Evolutionary conservation across 148 eudicot genomes (phyloP), one percentile per base, ranked within the genome.

Genomic region (Cornus florida): DNA sequence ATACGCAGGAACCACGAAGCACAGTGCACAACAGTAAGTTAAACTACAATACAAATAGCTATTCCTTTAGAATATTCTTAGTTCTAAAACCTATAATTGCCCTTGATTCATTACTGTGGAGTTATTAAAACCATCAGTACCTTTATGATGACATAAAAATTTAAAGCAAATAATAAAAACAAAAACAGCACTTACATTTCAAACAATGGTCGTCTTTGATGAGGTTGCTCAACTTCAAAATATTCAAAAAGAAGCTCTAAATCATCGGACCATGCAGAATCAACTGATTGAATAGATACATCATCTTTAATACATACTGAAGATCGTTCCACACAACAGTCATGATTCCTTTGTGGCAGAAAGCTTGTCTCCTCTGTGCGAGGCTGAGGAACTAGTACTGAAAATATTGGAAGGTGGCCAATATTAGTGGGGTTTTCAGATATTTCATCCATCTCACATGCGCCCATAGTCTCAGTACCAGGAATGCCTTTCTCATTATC

Each of bases 191-290:
- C 82, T 81, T 82, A 87, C 92, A 77, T 85, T 69, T 85, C 84
- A 80, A 79, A 81, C 16, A 89, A 78, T 3, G 90, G 88, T 59
- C 69, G 82, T 68, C 92, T 76, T 74, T 71, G 64, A 38, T 89
- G 90, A 28, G 92, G 92, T 38, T 75, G 92, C 67, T 89, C 92
- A 56, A 84, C 83, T 85, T 89, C 92, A 78, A 89, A 89, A 81
- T 81, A 89, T 50, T 89, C 88, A 71, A 85, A 89, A 59, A 89
- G 80, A 71, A 89, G 84, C 67, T 89, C 87, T 23, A 74, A 65
- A 67, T 78, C 80, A 73, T 75, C 77, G 35, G 77, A 65, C 43
- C 67, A 72, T n/a, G 32, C 50, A 62, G 65, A 73, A 67, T 48
- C 67, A 50, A 56, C 72, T 17, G 62, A 65, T 70, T 28, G 46